Percentiles rank a stretch among this genome's conserved stretches.
Conservation (phyloP, 306 rosid species). For the Bauhinia variegata region DNA sequence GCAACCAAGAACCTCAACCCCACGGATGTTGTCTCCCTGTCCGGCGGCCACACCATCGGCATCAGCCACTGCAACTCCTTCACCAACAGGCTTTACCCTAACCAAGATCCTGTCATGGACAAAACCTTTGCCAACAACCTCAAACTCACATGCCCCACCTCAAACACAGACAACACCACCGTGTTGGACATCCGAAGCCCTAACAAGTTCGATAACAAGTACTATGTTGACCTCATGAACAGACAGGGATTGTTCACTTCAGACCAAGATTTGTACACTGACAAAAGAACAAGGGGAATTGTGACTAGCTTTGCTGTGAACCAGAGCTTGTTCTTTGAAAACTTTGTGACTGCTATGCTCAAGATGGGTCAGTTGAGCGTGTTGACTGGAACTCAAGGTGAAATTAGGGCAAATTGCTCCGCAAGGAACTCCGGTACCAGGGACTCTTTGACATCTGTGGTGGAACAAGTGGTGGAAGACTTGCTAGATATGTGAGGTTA, state of each 20-base stretch:
- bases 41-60: constrained; percentile 80
- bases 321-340: constrained; percentile 54
- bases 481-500: constrained; percentile 24
- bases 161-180: constrained; percentile 15
- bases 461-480: constrained; percentile 35
- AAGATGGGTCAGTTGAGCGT: constrained; percentile 75
- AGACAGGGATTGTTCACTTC: constrained; percentile 71
- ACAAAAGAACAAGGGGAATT: constrained; percentile 48
- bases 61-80: constrained; percentile 58
- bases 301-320: constrained; percentile 60
- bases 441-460: constrained; percentile 41
- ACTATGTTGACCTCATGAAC: constrained; percentile 67
- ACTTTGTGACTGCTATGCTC: constrained; percentile 62
- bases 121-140: constrained; percentile 55
- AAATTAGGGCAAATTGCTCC: constrained; percentile 69
- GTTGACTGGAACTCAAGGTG: constrained; percentile 59
- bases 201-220: constrained; percentile 63
- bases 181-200: constrained; percentile 60
- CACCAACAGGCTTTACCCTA: constrained; percentile 56
- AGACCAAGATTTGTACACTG: constrained; percentile 62
- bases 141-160: constrained; percentile 40
- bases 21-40: constrained; percentile 66
- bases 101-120: constrained; percentile 63
- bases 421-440: constrained; percentile 42
- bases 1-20: constrained; percentile 57